These are phyloP conservation scores for Penicillium pulvis DNA, from an alignment of 495 filamentous ascomycete genomes.

Conservation along the genomic window DNA sequence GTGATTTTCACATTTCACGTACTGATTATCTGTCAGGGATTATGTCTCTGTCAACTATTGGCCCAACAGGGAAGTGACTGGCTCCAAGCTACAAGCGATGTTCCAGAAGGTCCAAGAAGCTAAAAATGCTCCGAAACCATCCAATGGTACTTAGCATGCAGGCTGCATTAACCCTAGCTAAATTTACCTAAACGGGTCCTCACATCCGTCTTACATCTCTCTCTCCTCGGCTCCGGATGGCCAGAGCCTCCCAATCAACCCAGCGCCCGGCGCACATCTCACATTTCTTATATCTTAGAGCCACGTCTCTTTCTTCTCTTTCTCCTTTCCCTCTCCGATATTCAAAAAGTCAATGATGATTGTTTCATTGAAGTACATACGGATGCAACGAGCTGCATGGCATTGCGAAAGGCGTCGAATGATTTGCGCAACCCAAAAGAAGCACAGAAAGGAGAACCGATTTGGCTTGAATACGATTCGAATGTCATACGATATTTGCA, in stretches of 20 bases:
- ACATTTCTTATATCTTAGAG: slow-evolving; percentile 2
- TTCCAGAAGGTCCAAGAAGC: slow-evolving; percentile 47
- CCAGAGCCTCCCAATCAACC: background rate
- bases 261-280: background rate
- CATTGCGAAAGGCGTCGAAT: slow-evolving; percentile 34
- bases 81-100: slow-evolving; percentile 49
- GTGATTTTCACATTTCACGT: background rate
- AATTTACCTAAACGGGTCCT: background rate
- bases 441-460: slow-evolving; percentile 22
- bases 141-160: slow-evolving; percentile 26
- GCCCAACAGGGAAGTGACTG: slow-evolving; percentile 52
- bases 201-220: background rate
- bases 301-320: slow-evolving; percentile 6
- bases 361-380: slow-evolving; percentile 30
- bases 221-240: background rate
- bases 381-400: slow-evolving; percentile 30
- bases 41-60: slow-evolving; percentile 51
- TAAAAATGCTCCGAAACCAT: slow-evolving; percentile 30
- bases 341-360: slow-evolving; percentile 13
- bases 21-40: slow-evolving; percentile 36
- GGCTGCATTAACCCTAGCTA: background rate
- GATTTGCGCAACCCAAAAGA: slow-evolving; percentile 19
- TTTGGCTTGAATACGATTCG: slow-evolving; percentile 23
- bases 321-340: slow-evolving; percentile 4
- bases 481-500: slow-evolving; percentile 32